Base-by-base conservation (phyloP, 1,139 yeast genomes). In the Meyerozyma elateridarum region DNA sequence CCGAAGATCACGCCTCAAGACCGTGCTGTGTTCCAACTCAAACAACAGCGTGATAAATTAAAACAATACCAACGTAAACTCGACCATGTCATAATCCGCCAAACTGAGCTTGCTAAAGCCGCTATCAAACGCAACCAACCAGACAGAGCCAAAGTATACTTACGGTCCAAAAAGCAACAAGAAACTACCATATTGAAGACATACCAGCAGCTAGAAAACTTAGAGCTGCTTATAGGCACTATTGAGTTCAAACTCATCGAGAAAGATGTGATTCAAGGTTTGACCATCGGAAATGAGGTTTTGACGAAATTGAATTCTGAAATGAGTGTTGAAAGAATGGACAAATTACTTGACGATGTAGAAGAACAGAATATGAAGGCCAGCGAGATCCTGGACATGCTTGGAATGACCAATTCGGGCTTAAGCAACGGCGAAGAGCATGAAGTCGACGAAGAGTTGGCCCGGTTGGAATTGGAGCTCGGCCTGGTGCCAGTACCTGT, bases 241-340 rank as follows among this genome's bases (percentile, higher is more conserved):
- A 83, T 91, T 26, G 97, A 91, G 58, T 88, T 85, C 59, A 91
- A 94, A 46, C 60, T 85, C 39, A 81, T 91, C 22, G 97, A 89
- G 52, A 79, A 79, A 44, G 95, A 87, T 48, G 89, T 91, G 32
- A 46, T 88, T 11, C 74, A 72, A 40, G 96, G 96, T 0, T 64
- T 91, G 29, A 15, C 26, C 6, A 20, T 28, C 12, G 19, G 22
- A 14, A 87, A 83, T 51, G 63, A 69, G 36, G 85, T 87, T 6
- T 68, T 91, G 43, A 78, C 72, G 44, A 77, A 76, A 42, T 66
- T 91, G 38, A 89, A 91, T 55, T 64, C 64, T 34, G 96, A 89
- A 48, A 74, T 88, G 76, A 78, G 77, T 28, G 54, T 84, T 11
- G 91, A 84, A 26, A 76, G 76, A 48, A 83, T 88, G n/a, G 96